Base-by-base conservation (phyloP, 2,329 filamentous ascomycete species). In the Arachnopeziza araneosa region DNA sequence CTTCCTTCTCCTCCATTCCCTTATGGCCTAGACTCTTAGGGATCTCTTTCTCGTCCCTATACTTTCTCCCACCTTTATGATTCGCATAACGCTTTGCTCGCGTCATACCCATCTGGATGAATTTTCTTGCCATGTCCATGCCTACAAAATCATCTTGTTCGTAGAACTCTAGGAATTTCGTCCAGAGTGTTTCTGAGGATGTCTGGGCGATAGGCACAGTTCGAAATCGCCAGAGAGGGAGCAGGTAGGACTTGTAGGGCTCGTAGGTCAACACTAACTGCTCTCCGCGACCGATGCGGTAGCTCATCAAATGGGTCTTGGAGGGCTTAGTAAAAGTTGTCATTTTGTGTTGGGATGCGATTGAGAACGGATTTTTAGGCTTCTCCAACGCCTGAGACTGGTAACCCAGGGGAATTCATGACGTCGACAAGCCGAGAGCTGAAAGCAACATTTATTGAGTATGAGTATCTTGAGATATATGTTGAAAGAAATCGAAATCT, bases 51-150 rank as follows among this genome's bases (percentile, higher is more conserved):
- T 77, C 70, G 54, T 58, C 58, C 2, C 59, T 57, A 61, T 85
- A 84, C 67, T 86, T 86, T 24, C 78, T 76, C 0, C 83, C 84
- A 0, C 82, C 76, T 32, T 76, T 74, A 56, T 79, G 75, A 62
- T 85, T 85, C 19, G 82, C 82, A 72, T 86, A 86, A 60, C 83
- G 71, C 65, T 80, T 83, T 1, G 83, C 79, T 19, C 84, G 72
- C 22, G 84, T 87, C 82, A 86, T 86, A 1, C 84, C 80, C 84
- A 87, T 87, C 70, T 87, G 83, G 7, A 87, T 76, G 65, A 85
- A 87, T 67, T 87, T 87, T 24, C 83, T 75, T 21, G 78, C 73
- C 83, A 87, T 87, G 17, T 44, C 84, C 75, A 85, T 85, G 12
- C 85, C 84, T 0, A 87, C 81, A 59, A 87, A 84, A 68, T 87